A percentile compares a stretch with the other conserved stretches of the same genome.
phyloP scores from a whole-genome alignment of 345 rosid species.

The Atalantia buxifolia region DNA sequence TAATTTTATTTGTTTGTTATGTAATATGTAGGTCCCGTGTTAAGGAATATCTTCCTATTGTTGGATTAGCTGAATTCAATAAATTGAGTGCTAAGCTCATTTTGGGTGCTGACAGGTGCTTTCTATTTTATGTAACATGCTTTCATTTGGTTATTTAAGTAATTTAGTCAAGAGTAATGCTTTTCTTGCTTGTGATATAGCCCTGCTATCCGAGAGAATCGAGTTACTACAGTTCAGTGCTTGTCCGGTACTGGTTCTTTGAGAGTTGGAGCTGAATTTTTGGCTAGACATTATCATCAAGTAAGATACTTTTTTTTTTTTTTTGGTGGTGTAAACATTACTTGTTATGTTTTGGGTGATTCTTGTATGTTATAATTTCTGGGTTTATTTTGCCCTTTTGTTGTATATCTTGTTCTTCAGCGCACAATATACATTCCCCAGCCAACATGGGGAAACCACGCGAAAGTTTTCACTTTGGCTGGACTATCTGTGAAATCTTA shows the following conservation, averaged over 20 bases:
- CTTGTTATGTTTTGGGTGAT: not conserved
- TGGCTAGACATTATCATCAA: conserved; percentile 77
- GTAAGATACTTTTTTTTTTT: conserved; percentile 18
- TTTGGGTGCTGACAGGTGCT: conserved; percentile 67
- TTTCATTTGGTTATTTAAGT: not conserved
- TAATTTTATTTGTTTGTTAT: not conserved
- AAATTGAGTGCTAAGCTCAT: conserved; percentile 85
- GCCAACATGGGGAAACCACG: conserved; percentile 94
- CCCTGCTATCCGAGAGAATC: conserved; percentile 69
- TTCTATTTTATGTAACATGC: not conserved
- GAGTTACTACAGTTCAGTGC: conserved; percentile 79
- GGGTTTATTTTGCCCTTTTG: not conserved
- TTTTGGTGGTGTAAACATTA: not conserved
- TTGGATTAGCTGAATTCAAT: conserved; percentile 80
- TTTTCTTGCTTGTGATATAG: conserved; percentile 30
- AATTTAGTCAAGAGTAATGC: not conserved
- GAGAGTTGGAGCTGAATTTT: conserved; percentile 88
- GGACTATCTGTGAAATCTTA: conserved; percentile 74
- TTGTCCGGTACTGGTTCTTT: conserved; percentile 91
- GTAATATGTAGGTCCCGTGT: conserved; percentile 45
- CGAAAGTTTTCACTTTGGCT: conserved; percentile 61
- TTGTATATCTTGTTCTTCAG: conserved; percentile 38
- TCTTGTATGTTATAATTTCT: not conserved
- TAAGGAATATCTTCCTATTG: conserved; percentile 87
- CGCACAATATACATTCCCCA: conserved; percentile 65